These are phyloP conservation scores for Amanita subjunquillea DNA, from an alignment of 768 basidiomycete genomes.

Conservation along the genomic window DNA sequence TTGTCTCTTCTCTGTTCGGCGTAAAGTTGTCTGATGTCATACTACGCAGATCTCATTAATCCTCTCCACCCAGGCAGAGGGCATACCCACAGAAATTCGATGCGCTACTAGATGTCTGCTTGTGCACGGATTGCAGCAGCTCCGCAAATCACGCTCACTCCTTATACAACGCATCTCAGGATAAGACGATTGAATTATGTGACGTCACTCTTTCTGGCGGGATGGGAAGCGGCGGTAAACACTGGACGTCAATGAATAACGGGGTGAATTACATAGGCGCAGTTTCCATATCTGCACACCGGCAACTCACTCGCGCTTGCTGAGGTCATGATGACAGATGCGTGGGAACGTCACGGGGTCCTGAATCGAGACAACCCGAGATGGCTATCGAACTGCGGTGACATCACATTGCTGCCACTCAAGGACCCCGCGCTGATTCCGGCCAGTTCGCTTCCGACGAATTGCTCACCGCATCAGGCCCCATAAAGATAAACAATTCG, in stretches of 20 bases:
- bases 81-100: background rate
- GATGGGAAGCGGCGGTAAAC: background rate
- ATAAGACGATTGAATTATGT: conserved; percentile 1
- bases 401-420: background rate
- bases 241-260: background rate
- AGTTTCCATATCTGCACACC: background rate
- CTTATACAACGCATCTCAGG: background rate
- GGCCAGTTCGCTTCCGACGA: background rate
- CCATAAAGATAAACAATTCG: too few species aligned
- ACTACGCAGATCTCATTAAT: background rate
- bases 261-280: background rate
- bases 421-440: background rate
- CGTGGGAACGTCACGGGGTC: background rate
- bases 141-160: background rate
- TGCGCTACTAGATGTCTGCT: background rate
- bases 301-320: background rate
- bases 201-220: background rate
- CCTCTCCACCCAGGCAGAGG: background rate
- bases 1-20: background rate
- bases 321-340: background rate
- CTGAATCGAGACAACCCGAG: background rate
- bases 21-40: background rate
- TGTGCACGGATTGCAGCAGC: too few species aligned
- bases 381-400: background rate
- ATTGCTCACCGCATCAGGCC: too few species aligned